Evolutionary conservation across 2,329 filamentous ascomycete genomes (phyloP), one percentile per base, ranked within the genome.

Genomic region (Phyllosticta citrichinensis): DNA sequence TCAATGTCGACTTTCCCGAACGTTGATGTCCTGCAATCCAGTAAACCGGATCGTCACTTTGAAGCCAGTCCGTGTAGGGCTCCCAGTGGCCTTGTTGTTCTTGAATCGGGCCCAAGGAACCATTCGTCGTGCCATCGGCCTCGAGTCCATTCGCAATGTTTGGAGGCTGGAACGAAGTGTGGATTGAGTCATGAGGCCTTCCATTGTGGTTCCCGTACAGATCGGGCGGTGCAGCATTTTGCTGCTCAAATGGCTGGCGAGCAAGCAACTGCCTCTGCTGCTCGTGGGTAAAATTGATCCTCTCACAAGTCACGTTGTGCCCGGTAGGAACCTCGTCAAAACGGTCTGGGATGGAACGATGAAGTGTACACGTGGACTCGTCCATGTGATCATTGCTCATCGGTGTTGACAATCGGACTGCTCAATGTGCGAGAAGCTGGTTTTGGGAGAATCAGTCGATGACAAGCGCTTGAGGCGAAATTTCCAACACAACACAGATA

Each of bases 1-100:
- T 77, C n/a, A 80, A 62, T 0, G 76, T 79, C 0, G 77, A 79
- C 60, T 80, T 80, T 6, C 77, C 78, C 12, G 75, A 75, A 0
- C 77, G 77, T 0, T 77, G 72, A 55, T 77, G 80, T 1, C 78
- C 78, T 24, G 70, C 71, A 17, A 79, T 72, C 72, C 75, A 33
- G 22, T 61, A 68, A 12, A 66, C 27, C 1, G 33, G 25, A n/a
- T 58, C 50, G 3, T 58, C 19, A 3, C 24, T 8, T 35, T 58
- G 58, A 19, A 68, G 62, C 68, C 68, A 68, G 1, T 62, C 27
- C 2, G 52, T 5, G 27, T 68, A 67, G 53, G 25, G 63, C 20
- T 60, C 52, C 62, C 62, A 64, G 14, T 55, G 27, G 53, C 30
- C 22, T 24, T 58, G 19, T 19, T 60, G 24, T 60, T 20, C 6